Evolutionary conservation across 768 basidiomycete species (phyloP).

Genomic region (Calocybe gangraenosa): DNA sequence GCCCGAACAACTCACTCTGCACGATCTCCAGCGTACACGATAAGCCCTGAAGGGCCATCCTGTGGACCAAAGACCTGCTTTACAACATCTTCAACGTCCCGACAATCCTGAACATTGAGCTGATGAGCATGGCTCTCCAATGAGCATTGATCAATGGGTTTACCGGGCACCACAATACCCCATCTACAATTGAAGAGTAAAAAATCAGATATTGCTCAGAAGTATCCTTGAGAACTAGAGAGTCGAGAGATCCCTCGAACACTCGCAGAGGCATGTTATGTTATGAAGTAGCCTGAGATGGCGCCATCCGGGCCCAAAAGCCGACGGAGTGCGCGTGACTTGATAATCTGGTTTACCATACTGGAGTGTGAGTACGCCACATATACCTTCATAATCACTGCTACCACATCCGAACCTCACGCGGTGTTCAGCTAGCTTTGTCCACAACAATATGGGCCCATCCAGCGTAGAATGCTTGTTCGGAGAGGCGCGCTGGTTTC

Average conservation of each 20-base stretch:
- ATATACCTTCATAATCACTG: too few species aligned
- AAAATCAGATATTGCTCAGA: slow-evolving; percentile 62
- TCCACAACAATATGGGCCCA: too few species aligned
- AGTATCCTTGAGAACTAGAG: slow-evolving; percentile 30
- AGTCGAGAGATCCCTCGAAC: slow-evolving; percentile 31
- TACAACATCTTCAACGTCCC: slow-evolving; percentile 53
- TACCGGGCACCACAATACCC: slow-evolving; percentile 70
- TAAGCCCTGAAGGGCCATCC: slow-evolving; percentile 46
- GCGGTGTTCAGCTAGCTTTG: too few species aligned
- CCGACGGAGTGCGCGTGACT: too few species aligned
- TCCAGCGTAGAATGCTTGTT: too few species aligned
- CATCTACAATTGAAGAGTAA: slow-evolving; percentile 62
- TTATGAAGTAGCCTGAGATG: too few species aligned
- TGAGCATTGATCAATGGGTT: too few species aligned
- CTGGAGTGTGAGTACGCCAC: not conserved
- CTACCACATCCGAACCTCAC: too few species aligned
- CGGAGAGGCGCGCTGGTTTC: too few species aligned
- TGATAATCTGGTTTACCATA: not conserved
- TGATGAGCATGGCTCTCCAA: too few species aligned
- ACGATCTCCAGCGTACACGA: slow-evolving; percentile 68
- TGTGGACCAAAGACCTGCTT: slow-evolving; percentile 41
- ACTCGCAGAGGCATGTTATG: slow-evolving; percentile 51
- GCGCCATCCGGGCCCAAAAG: too few species aligned
- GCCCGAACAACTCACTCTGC: slow-evolving; percentile 44
- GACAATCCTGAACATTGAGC: slow-evolving; percentile 51